Base-by-base conservation (phyloP, 495 filamentous ascomycete species). In the Friedmanniomyces simplex region DNA sequence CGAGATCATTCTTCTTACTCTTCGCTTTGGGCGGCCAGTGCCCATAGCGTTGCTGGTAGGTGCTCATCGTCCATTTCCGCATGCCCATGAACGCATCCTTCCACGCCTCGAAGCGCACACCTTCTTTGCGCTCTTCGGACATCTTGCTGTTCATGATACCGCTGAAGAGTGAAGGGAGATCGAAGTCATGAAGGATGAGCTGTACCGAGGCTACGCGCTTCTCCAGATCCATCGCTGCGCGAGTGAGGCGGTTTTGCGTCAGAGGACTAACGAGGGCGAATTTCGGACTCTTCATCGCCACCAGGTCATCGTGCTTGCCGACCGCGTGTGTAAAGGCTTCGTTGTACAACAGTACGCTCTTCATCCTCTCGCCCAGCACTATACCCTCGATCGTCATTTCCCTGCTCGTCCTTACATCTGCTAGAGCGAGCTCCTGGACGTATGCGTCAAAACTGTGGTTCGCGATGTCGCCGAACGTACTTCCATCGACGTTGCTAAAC, bases 241-340 rank as follows among this genome's bases (percentile, higher is more conserved):
- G 81, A 66, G 94, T 88, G 13, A 97, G 70, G 13, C 88, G 82
- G 58, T 88, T 86, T 37, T 82, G 81, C 0, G 91, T 96, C 48
- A 77, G 75, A 4, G 75, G 69, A 30, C 82, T 84, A 45, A 98
- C 82, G 42, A 86, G 71, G 20, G 76, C 69, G 61, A 79, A 88
- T 39, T 90, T 81, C 0, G 83, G 79, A 60, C 81, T 85, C 21
- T 81, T 77, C 37, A 91, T 69, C 22, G 81, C 77, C 43, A 81
- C 75, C 41, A 97, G 72, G 39, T 83, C 81, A 10, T 88, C 83
- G 64, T 90, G 86, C 68, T 93, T 93, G 25, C 93, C 93, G 14
- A 88, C 89, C n/a, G 83, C 88, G 69, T 98, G 93, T 10, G 90
- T 77, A 63, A 95, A 98, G 6, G 85, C 90, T 66, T 96, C 90